Base-by-base conservation (phyloP, 2,329 filamentous ascomycete genomes). In the Leptographium wingfieldii region DNA sequence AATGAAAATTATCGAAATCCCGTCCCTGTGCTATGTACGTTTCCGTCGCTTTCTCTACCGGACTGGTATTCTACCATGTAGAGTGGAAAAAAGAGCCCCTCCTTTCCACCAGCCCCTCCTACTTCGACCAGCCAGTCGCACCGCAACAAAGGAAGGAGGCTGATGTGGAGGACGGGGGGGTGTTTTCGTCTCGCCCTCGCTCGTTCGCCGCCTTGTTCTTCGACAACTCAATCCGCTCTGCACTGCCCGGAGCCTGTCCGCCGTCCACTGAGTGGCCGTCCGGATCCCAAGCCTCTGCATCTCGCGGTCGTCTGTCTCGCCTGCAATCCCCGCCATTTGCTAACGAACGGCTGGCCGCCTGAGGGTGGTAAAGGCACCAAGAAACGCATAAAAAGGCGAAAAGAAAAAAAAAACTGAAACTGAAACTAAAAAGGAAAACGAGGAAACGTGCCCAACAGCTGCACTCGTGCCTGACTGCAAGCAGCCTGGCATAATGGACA, bases 381-480 rank as follows among this genome's bases (percentile, higher is more conserved):
- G 10, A n/a, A 53, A 52, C 27, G n/a, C 12, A 35, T 9, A 38
- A 49, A 25, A n/a, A 31, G 3, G 12, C 22, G 12, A n/a, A 31
- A 31, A 53, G 57, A 48, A 55, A 31, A 12, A 46, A 46, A 29
- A 3, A 33, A 25, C 10, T 2, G 12, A 14, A 27, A 14, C 55
- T 19, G 3, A 16, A 40, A 52, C 43, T 33, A 40, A 58, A 49
- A 48, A 48, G 27, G 55, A 48, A 55, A 31, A 12, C 29, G 25
- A 43, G 4, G 10, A 25, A 22, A 16, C 2, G 9, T 70, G 72
- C 73, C 73, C 70, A 71, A 73, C 71, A 70, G 68, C 70, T 76
- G 74, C 74, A 76, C 70, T 72, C 73, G 72, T 77, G 74, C 74
- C 74, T 74, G 73, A 77, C 73, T 48, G n/a, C 43, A 48, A 25